Evolutionary conservation across 768 basidiomycete genomes (phyloP), one percentile per base, ranked within the genome.

Genomic region (Galerina sulciceps): DNA sequence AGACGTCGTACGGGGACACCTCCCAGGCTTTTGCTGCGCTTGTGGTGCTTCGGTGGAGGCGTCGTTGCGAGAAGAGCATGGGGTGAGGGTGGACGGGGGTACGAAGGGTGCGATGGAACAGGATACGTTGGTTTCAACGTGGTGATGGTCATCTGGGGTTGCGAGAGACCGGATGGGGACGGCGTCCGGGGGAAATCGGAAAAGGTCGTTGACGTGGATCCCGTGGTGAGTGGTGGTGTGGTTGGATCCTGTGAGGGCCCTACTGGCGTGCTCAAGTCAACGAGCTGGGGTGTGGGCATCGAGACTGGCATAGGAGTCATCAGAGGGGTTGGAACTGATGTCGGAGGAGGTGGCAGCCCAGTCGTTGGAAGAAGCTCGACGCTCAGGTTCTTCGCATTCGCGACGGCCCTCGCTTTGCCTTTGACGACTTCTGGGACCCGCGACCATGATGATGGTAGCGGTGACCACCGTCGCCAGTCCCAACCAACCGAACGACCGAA

Each of bases 1-100:
- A 68, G 58, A 15, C 69, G 66, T 9, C 69, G 65, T 4, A 71
- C 66, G n/a, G 68, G 60, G 15, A 71, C 66, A 17, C 69, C 69
- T 11, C 69, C 69, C 18, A 71, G 61, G 42, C 68, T 69, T 46
- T 63, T 59, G 36, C 66, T 69, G 15, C 69, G 65, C 43, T 61
- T 60, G 26, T 65, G 63, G 4, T 49, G 57, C n/a, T 60, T 63
- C 18, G 58, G 63, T 2, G 59, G 60, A n/a, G 67, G 61, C n/a
- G 66, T 65, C 4, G 69, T 71, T 20, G 65, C 62, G 14, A 71
- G 61, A 22, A 66, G 62, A 6, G 64, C 59, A 40, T 62, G 66
- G 48, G 66, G 65, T 9, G 63, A 67, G 9, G 68, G 61, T 5
- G 69, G 48, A 10, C 66, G 68, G 22, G 63, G 35, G 35, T 58